Percentiles rank a stretch among this genome's conserved stretches.
Evolutionary conservation across 1,284 basidiomycete genomes (phyloP).

Genomic region (Microbotryum saponariae): DNA sequence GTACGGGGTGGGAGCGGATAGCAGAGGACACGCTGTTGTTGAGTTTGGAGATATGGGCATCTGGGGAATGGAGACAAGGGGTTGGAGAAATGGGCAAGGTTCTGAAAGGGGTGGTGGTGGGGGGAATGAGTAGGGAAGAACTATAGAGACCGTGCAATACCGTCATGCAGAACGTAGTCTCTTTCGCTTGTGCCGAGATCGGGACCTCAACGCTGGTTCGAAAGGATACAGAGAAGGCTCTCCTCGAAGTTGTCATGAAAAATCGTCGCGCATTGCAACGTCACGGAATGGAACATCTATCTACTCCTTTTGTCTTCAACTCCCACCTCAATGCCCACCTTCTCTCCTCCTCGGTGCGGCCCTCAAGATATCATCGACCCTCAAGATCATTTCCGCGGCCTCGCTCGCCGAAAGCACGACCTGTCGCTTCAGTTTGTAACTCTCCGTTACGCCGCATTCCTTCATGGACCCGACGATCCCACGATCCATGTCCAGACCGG

Average conservation of each 20-base stretch:
- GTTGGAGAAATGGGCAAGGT: too few species aligned
- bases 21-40: conserved; percentile 25
- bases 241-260: too few species aligned
- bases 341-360: not conserved
- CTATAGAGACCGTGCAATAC: too few species aligned
- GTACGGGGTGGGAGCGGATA: conserved; percentile 18
- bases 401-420: conserved; percentile 91
- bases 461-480: conserved; percentile 83
- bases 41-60: conserved; percentile 17
- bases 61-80: not conserved
- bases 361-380: conserved; percentile 51
- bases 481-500: conserved; percentile 83
- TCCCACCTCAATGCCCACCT: not conserved
- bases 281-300: too few species aligned
- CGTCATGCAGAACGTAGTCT: too few species aligned
- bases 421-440: conserved; percentile 94
- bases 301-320: too few species aligned
- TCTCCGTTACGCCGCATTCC: conserved; percentile 82
- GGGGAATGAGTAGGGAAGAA: too few species aligned
- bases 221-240: too few species aligned
- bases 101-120: too few species aligned
- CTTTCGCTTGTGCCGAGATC: too few species aligned
- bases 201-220: too few species aligned
- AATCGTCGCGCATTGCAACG: too few species aligned
- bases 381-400: conserved; percentile 96